Evolutionary conservation across 2,329 filamentous ascomycete genomes (phyloP), one percentile per base, ranked within the genome.

Genomic region (Phialemonium atrogriseum): DNA sequence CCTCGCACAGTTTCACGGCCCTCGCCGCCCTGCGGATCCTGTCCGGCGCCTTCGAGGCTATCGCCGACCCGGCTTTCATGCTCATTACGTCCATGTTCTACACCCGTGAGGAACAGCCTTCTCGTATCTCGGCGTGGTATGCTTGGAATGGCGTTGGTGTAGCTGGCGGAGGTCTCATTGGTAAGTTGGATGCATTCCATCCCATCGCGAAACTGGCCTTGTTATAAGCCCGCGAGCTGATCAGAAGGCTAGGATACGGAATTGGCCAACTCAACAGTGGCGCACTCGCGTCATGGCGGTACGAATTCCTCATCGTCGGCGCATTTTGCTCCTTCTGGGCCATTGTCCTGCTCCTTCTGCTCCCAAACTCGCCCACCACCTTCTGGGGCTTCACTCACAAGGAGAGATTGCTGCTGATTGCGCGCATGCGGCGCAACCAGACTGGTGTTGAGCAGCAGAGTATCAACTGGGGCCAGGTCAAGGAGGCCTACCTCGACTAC

Each of bases 121-220:
- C 68, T 0, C 70, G 73, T 5, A 77, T 84, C 4, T 80, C 77
- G 0, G 82, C 76, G 52, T 84, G 80, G 79, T 80, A 81, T 52
- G 82, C 82, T 73, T 84, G 84, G 77, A 85, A 84, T 48, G 80
- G 80, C 2, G 68, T 65, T 1, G 80, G 84, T 48, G 80, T 84
- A 47, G 78, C 84, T 30, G 76, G 84, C 7, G 80, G 80, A 19
- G 80, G 80, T 5, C 65, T 84, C 0, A n/a, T n/a, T n/a, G n/a
- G n/a, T n/a, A n/a, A n/a, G n/a, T n/a, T n/a, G n/a, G n/a, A n/a
- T n/a, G n/a, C n/a, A n/a, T n/a, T n/a, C n/a, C n/a, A n/a, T n/a
- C n/a, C n/a, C n/a, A n/a, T n/a, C n/a, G n/a, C n/a, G n/a, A n/a
- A n/a, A n/a, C n/a, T n/a, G n/a, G n/a, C n/a, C n/a, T n/a, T n/a